Percentiles rank a stretch among this genome's conserved stretches.
Conservation (phyloP, 441 rosid species). For the Pelargonium myrrhifolium region DNA sequence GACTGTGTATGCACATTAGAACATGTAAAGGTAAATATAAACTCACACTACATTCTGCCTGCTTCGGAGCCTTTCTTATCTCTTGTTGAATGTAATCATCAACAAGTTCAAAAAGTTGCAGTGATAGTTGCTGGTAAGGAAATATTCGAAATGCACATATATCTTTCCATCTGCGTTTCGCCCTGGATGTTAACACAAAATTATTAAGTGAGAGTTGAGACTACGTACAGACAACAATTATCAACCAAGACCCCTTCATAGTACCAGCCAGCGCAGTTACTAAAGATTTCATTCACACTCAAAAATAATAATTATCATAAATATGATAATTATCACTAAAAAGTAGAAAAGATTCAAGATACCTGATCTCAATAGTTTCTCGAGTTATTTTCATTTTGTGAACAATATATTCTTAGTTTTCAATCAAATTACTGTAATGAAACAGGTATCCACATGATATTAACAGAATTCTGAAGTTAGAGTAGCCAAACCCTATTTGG, state of each 20-base stretch:
- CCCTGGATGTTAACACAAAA: slow-evolving; percentile 32
- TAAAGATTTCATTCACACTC: too few relatives aligned
- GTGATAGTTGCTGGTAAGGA: slow-evolving; percentile 66
- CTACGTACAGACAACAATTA: background rate
- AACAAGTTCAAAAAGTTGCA: slow-evolving; percentile 78
- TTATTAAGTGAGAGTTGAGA: slow-evolving; percentile 2
- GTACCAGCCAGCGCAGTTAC: too few relatives aligned
- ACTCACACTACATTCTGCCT: slow-evolving; percentile 68
- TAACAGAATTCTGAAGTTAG: too few relatives aligned
- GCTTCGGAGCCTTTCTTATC: slow-evolving; percentile 75
- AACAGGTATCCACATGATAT: too few relatives aligned
- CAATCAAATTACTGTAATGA: too few relatives aligned
- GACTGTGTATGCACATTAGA: background rate
- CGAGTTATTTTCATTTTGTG: too few relatives aligned
- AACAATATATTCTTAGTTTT: too few relatives aligned
- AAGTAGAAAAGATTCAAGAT: too few relatives aligned
- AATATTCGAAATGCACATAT: slow-evolving; percentile 72
- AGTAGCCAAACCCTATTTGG: too few relatives aligned
- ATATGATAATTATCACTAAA: too few relatives aligned
- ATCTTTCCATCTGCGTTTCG: slow-evolving; percentile 67
- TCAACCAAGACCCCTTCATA: background rate
- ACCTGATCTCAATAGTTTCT: too few relatives aligned
- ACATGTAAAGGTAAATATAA: slow-evolving; percentile 1
- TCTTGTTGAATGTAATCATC: slow-evolving; percentile 88
- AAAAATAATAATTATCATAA: too few relatives aligned